Conservation (phyloP, 805 yeast genomes). For the Lachancea kluyveri region DNA sequence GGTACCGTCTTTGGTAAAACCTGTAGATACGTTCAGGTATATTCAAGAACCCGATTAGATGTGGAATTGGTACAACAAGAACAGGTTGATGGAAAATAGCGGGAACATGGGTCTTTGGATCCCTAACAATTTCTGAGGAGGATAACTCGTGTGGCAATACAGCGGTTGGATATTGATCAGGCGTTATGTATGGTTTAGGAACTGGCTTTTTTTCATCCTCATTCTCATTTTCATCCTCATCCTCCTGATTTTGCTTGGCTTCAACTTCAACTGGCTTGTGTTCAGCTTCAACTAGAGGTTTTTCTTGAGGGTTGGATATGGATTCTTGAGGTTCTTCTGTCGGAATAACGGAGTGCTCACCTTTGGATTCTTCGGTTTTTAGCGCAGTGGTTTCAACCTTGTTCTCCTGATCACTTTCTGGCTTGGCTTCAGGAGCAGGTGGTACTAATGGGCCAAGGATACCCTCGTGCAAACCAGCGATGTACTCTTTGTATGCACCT, state of each 20-base stretch:
- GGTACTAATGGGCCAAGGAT: constrained; percentile 79
- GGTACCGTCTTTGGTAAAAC: constrained; percentile 66
- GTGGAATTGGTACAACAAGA: constrained; percentile 68
- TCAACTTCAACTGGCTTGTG: too few relatives aligned
- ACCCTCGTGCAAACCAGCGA: constrained; percentile 91
- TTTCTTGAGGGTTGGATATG: neutral
- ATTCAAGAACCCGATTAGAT: constrained; percentile 68
- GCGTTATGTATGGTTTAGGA: constrained; percentile 57
- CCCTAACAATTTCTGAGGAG: constrained; percentile 26
- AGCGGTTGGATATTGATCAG: constrained; percentile 50
- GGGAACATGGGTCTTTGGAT: constrained; percentile 37
- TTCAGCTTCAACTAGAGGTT: constrained; percentile 2
- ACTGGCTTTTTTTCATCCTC: constrained; percentile 37
- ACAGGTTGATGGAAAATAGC: constrained; percentile 73
- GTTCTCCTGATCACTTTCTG: constrained; percentile 9
- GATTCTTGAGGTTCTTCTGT: neutral
- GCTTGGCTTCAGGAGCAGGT: constrained; percentile 31
- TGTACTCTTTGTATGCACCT: constrained; percentile 91
- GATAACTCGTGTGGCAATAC: constrained; percentile 57
- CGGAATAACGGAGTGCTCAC: neutral
- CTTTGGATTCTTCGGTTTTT: constrained; percentile 55
- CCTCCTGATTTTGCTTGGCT: too few relatives aligned
- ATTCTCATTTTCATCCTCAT: constrained; percentile 10
- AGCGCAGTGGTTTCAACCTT: constrained; percentile 31
- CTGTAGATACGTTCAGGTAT: constrained; percentile 73